phyloP scores from a whole-genome alignment of 345 rosid genomes.

The Erucastrum elatum region DNA sequence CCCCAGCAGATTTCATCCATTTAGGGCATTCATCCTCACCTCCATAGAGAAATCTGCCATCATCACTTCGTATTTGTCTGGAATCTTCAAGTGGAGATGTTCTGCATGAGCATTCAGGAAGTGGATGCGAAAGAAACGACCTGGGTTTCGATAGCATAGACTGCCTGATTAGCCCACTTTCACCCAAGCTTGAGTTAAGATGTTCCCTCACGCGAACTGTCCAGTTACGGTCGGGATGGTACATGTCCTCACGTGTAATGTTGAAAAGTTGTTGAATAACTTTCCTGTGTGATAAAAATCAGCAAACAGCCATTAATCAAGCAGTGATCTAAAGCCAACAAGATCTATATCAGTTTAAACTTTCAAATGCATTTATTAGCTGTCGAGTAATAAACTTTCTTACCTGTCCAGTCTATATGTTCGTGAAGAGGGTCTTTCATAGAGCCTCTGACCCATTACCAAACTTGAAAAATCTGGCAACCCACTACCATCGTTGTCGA shows the following conservation, averaged over 20 bases:
- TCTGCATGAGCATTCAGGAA: conserved; percentile 96
- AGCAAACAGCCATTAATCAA: conserved; percentile 5
- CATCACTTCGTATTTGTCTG: conserved; percentile 39
- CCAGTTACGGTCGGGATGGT: conserved; percentile 82
- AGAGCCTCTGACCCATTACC: conserved; percentile 96
- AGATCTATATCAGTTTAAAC: conserved; percentile 4
- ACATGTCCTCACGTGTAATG: conserved; percentile 61
- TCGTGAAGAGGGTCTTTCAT: conserved; percentile 81
- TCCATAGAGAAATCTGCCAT: conserved; percentile 58
- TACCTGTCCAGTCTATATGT: conserved; percentile 95
- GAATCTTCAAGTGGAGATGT: conserved; percentile 48
- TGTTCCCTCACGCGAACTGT: conserved; percentile 66
- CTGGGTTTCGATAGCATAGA: conserved; percentile 63
- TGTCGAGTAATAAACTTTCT: conserved; percentile 2
- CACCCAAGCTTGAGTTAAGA: conserved; percentile 80
- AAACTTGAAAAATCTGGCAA: conserved; percentile 94
- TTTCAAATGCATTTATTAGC: background rate
- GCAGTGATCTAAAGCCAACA: conserved; percentile 7
- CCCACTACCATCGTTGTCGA: conserved; percentile 77
- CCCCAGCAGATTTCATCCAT: conserved; percentile 71
- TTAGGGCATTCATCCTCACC: conserved; percentile 89
- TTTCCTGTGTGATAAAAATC: conserved; percentile 57
- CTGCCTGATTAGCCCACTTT: conserved; percentile 73
- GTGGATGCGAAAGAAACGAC: conserved; percentile 81
- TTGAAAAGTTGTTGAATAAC: conserved; percentile 57